Evolutionary conservation across 257 asterid species (phyloP).

Genomic region (Orobanche coerulescens): DNA sequence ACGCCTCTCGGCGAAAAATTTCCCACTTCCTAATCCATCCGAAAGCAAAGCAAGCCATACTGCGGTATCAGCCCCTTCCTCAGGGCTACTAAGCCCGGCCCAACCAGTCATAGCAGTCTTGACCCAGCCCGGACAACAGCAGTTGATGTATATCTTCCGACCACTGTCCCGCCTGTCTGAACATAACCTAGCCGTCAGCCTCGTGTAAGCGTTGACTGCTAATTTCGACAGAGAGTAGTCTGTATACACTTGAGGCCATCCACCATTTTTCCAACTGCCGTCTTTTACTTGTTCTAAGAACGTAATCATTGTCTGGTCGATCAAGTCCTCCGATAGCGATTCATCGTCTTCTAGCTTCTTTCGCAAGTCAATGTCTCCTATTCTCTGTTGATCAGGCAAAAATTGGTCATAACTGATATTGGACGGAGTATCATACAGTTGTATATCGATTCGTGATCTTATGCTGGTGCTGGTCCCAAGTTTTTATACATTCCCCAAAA

Average conservation of each 20-base stretch:
- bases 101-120: constrained; percentile 94
- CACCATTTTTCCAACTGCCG: constrained; percentile 67
- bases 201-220: constrained; percentile 62
- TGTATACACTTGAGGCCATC: constrained; percentile 83
- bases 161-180: constrained; percentile 51
- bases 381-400: constrained; percentile 38
- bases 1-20: constrained; percentile 82
- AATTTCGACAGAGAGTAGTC: constrained; percentile 89
- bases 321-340: constrained; percentile 60
- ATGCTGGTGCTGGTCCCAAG: no score
- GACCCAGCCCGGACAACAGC: constrained; percentile 96
- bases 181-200: constrained; percentile 44
- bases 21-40: constrained; percentile 48
- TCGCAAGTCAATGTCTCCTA: constrained; percentile 54
- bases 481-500: no score
- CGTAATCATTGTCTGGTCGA: constrained; percentile 39
- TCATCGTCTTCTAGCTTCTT: constrained; percentile 50
- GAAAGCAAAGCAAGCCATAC: constrained; percentile 86
- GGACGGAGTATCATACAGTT: not conserved
- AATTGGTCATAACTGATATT: not conserved
- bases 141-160: constrained; percentile 57
- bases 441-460: no score
- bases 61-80: constrained; percentile 93
- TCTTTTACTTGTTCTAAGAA: constrained; percentile 66
- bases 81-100: constrained; percentile 74